These are phyloP conservation scores for Pythium utonaiense DNA, from an alignment of 352 stramenopile genomes.

Conservation along the genomic window DNA sequence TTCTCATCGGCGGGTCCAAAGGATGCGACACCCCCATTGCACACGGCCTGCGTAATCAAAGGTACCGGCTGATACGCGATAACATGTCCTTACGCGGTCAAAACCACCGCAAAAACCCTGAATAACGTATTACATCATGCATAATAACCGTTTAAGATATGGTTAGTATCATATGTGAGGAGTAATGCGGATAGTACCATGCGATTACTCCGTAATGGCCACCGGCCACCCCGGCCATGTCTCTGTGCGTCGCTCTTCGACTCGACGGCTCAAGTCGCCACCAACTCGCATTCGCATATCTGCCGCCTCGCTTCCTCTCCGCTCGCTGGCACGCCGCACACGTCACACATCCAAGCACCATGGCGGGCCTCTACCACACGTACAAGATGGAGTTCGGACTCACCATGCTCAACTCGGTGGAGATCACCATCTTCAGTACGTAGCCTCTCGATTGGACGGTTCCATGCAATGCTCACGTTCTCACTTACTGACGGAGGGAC, in stretches of 20 bases:
- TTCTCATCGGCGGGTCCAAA: not conserved
- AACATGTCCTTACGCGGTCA: not conserved
- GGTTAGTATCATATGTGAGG: too few relatives aligned
- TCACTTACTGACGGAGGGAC: too few relatives aligned
- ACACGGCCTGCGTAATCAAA: not conserved
- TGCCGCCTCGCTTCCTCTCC: not conserved
- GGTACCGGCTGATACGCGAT: not conserved
- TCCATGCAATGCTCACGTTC: too few relatives aligned
- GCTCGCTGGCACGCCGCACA: not conserved
- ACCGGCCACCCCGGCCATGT: not conserved
- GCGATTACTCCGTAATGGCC: not conserved
- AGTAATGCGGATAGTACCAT: too few relatives aligned
- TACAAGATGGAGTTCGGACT: conserved; percentile 89
- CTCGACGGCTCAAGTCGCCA: not conserved
- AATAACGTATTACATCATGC: too few relatives aligned
- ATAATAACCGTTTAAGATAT: too few relatives aligned
- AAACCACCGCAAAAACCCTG: not conserved
- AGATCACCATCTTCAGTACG: conserved; percentile 83
- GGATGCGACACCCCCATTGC: not conserved
- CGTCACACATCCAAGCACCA: conserved; percentile 15
- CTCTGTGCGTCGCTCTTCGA: not conserved
- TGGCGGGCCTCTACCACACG: conserved; percentile 76
- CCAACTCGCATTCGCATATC: not conserved
- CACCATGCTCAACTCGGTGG: conserved; percentile 79
- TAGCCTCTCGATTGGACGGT: conserved; percentile 20